A percentile compares a stretch with the other conserved stretches of the same genome.
phyloP scores from a whole-genome alignment of 2,329 filamentous ascomycete genomes.

The Pseudocercospora fijiensis region DNA sequence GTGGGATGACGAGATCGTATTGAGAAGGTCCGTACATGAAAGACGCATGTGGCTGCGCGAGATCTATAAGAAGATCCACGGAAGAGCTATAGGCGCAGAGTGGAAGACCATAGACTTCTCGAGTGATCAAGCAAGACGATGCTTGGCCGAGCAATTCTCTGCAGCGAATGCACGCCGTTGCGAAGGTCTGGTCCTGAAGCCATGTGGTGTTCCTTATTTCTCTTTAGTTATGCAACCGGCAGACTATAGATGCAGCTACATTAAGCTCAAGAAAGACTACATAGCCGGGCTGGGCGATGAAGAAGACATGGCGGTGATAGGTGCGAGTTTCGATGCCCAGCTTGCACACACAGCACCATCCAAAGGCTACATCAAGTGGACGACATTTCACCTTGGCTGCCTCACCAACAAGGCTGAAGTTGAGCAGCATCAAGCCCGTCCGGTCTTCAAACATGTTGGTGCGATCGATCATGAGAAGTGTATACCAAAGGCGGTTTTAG shows the following conservation, averaged over 20 bases:
- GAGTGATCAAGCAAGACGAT: conserved; percentile 48
- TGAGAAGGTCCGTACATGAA: conserved; percentile 58
- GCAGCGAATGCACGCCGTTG: conserved; percentile 63
- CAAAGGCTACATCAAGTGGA: conserved; percentile 58
- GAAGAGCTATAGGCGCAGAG: conserved; percentile 65
- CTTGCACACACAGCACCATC: conserved; percentile 59
- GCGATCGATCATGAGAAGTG: conserved; percentile 47
- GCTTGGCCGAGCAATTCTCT: conserved; percentile 65
- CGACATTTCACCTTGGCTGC: conserved; percentile 77
- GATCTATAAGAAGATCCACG: conserved; percentile 56
- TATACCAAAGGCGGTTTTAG: conserved; percentile 47
- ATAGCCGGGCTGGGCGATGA: conserved; percentile 75
- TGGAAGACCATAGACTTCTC: conserved; percentile 68
- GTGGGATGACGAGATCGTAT: conserved; percentile 54
- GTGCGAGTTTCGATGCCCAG: conserved; percentile 67
- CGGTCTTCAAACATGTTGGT: conserved; percentile 67
- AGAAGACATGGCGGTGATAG: conserved; percentile 78
- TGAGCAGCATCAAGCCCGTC: conserved; percentile 51
- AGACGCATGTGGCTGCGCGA: conserved; percentile 60
- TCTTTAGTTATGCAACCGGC: conserved; percentile 29
- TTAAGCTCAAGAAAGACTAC: conserved; percentile 89
- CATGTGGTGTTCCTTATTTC: conserved; percentile 73
- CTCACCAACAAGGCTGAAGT: conserved; percentile 66
- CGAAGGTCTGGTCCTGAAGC: conserved; percentile 81
- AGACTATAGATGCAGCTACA: conserved; percentile 44